Base-by-base conservation (phyloP, 164 flowering plant genomes). In the Piper longum region DNA sequence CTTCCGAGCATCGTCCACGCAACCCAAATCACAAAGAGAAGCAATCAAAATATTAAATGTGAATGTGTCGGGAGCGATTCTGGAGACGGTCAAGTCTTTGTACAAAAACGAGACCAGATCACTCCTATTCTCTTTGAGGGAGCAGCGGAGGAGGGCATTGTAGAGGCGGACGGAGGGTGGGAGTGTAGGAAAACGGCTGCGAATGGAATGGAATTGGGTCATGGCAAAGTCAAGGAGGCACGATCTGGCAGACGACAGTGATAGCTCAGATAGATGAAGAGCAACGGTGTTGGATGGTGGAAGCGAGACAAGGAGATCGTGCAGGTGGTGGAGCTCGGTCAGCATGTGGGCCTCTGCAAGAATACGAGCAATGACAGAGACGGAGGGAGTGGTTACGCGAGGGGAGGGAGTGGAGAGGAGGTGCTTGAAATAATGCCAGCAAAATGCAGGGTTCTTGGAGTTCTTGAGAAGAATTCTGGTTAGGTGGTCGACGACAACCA, bases 381-480 rank as follows among this genome's bases (percentile, higher is more conserved):
- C 19, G 3, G 81, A 75, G 5, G 51, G 71, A 18, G 67, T 63
- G 57, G 61, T 58, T 59, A 62, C 68, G 56, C 60, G 54, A 62
- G 76, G 63, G 59, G 79, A 19, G 58, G 81, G 76, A 43, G 82
- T 67, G 41, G 81, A 76, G 57, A 80, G 68, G 36, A 79, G 58
- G 62, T 86, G 85, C 62, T 80, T 84, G 83, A 87, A 84, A 79
- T 87, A 67, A 2, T 73, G 78, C 95, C 95, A 88, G 74, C 90
- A 85, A 13, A 85, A 64, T n/a, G 65, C 67, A 12, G 92, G 97
- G 66, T 81, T 80, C 65, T 72, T 62, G 60, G 79, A 13, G 79
- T 85, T 84, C 65, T 64, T 74, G 71, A 68, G 36, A 56, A 88
- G 69, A 39, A 86, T 75, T 71, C 70, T 81, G 57, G 71, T 64